These are phyloP conservation scores for Fusarium goolgardi DNA, from an alignment of 2,329 filamentous ascomycete species.

Conservation along the genomic window DNA sequence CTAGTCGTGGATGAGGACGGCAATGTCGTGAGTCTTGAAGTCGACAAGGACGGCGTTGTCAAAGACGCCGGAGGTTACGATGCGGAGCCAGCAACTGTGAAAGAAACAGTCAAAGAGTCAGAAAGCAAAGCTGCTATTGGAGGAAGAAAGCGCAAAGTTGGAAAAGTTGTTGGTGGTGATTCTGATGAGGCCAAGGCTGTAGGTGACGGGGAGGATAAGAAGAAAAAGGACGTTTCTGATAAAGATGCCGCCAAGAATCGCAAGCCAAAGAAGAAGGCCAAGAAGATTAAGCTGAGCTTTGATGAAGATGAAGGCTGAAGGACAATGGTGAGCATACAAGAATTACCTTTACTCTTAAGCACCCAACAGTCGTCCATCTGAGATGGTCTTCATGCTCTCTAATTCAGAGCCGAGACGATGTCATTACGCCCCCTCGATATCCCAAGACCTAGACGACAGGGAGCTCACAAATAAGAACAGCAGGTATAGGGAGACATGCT, in stretches of 20 bases:
- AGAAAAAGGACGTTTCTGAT: constrained; percentile 33
- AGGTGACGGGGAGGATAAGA: constrained; percentile 27
- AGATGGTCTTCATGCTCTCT: neutral
- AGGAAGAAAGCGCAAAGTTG: constrained; percentile 66
- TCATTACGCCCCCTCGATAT: constrained; percentile 6
- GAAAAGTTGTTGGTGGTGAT: constrained; percentile 52
- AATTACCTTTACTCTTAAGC: neutral
- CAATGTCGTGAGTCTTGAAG: constrained; percentile 67
- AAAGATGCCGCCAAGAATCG: constrained; percentile 48
- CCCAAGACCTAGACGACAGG: neutral
- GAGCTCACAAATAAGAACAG: neutral
- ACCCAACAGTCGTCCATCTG: neutral
- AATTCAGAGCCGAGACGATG: neutral
- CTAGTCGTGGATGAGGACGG: constrained; percentile 79
- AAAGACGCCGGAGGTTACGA: constrained; percentile 47
- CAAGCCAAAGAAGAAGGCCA: constrained; percentile 64
- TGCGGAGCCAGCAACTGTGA: constrained; percentile 42
- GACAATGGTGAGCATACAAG: constrained; percentile 8
- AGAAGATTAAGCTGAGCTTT: constrained; percentile 77
- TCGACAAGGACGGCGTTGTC: constrained; percentile 59
- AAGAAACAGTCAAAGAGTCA: constrained; percentile 49
- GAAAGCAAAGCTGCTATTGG: constrained; percentile 50
- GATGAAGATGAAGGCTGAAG: constrained; percentile 66
- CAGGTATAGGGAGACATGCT: neutral
- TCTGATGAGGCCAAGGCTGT: constrained; percentile 44